These are phyloP conservation scores for Tolypocladium paradoxum DNA, from an alignment of 2,329 filamentous ascomycete genomes.

Conservation along the genomic window DNA sequence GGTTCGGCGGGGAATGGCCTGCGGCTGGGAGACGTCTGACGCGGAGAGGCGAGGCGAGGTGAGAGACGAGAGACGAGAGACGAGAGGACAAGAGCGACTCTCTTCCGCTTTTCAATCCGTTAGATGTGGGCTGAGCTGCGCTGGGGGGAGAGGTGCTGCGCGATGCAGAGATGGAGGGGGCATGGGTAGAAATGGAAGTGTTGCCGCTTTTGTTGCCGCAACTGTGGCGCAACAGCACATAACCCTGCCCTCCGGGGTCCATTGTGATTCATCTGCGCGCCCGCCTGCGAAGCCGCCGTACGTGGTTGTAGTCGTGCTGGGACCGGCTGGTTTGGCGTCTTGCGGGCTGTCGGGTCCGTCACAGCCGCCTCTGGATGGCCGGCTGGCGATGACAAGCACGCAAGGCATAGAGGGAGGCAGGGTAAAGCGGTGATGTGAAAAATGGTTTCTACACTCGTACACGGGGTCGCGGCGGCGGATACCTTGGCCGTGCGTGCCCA, in stretches of 20 bases:
- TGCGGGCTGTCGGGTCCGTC: too few species aligned
- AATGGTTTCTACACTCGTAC: slow-evolving; percentile 27
- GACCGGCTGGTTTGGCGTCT: too few species aligned
- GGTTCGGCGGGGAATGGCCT: neutral
- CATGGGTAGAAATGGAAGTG: neutral
- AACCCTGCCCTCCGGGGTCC: neutral
- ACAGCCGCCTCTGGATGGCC: too few species aligned
- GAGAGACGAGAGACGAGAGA: neutral
- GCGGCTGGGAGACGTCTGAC: neutral
- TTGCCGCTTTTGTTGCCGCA: neutral
- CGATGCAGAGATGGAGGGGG: neutral
- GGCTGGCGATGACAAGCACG: too few species aligned
- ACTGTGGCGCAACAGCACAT: neutral
- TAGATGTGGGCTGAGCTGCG: neutral
- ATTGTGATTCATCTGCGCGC: neutral
- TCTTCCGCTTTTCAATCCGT: neutral
- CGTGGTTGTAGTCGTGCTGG: too few species aligned
- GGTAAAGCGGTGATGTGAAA: slow-evolving; percentile 7
- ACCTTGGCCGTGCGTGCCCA: neutral
- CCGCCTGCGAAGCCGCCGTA: neutral
- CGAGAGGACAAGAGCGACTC: neutral
- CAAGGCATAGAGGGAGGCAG: neutral
- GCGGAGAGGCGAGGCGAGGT: neutral
- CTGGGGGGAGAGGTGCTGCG: neutral
- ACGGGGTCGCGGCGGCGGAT: slow-evolving; percentile 8